These are phyloP conservation scores for Boletus fagicola DNA, from an alignment of 768 basidiomycete species.

Conservation along the genomic window DNA sequence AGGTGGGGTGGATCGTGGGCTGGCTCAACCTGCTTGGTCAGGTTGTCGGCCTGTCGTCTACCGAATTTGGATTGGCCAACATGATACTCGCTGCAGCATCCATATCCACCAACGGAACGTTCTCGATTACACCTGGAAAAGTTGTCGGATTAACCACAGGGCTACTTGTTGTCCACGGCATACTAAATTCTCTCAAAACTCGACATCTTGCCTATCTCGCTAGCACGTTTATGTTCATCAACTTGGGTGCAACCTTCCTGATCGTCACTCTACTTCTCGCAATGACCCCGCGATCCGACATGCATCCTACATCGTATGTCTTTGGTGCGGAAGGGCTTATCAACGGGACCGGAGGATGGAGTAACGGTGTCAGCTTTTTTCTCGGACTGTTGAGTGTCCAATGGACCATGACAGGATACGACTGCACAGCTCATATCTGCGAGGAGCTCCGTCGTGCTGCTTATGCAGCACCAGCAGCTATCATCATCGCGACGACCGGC, in stretches of 20 bases:
- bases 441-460: slow-evolving; percentile 56
- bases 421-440: slow-evolving; percentile 26
- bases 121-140: slow-evolving; percentile 37
- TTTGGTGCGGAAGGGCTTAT: slow-evolving; percentile 45
- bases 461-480: slow-evolving; percentile 44
- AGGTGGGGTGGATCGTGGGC: slow-evolving; percentile 32
- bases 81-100: slow-evolving; percentile 33
- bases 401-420: slow-evolving; percentile 43
- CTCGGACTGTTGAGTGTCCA: slow-evolving; percentile 48
- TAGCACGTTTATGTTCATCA: slow-evolving; percentile 44
- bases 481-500: slow-evolving; percentile 45
- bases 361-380: slow-evolving; percentile 42
- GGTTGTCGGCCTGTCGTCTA: slow-evolving; percentile 32
- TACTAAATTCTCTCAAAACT: slow-evolving; percentile 44
- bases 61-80: slow-evolving; percentile 37
- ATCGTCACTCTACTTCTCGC: slow-evolving; percentile 45
- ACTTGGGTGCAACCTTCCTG: slow-evolving; percentile 41
- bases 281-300: slow-evolving; percentile 45
- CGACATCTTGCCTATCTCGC: slow-evolving; percentile 35
- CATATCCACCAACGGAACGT: slow-evolving; percentile 30
- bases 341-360: slow-evolving; percentile 44
- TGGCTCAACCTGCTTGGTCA: slow-evolving; percentile 35
- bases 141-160: slow-evolving; percentile 42
- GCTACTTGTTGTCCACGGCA: slow-evolving; percentile 41
- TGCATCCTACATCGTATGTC: slow-evolving; percentile 57